These are phyloP conservation scores for Rhypophila decipiens DNA, from an alignment of 495 filamentous ascomycete genomes.

Conservation along the genomic window DNA sequence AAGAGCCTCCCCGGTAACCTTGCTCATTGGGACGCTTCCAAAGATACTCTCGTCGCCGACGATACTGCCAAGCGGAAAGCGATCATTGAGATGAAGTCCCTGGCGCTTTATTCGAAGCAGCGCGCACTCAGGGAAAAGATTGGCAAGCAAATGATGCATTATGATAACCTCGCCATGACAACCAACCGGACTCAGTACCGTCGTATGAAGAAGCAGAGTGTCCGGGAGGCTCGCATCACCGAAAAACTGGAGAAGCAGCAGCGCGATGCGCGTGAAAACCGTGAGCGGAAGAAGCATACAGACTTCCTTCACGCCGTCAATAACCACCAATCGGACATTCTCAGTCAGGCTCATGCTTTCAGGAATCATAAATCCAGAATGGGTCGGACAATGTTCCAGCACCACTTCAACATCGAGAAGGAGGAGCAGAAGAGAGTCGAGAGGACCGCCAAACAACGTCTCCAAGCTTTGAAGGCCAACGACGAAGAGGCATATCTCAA, in stretches of 20 bases:
- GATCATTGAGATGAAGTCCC: constrained; percentile 85
- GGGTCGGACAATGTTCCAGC: constrained; percentile 75
- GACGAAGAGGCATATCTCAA: constrained; percentile 98
- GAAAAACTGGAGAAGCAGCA: constrained; percentile 99
- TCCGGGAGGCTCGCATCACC: constrained; percentile 93
- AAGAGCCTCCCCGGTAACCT: constrained; percentile 76
- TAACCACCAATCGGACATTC: constrained; percentile 50
- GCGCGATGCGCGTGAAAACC: constrained; percentile 83
- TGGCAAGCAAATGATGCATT: constrained; percentile 81
- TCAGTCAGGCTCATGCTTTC: constrained; percentile 25
- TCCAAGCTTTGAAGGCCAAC: constrained; percentile 95
- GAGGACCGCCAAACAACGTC: constrained; percentile 96
- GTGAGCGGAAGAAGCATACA: constrained; percentile 92
- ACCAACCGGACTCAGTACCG: constrained; percentile 84
- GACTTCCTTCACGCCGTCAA: constrained; percentile 71
- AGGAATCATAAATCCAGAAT: constrained; percentile 71
- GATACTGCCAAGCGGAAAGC: constrained; percentile 82
- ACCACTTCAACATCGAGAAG: constrained; percentile 95
- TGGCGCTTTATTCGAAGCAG: constrained; percentile 78
- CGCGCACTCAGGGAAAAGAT: constrained; percentile 76
- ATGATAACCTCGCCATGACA: constrained; percentile 91
- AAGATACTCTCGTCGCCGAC: constrained; percentile 63
- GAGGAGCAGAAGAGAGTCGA: constrained; percentile 98
- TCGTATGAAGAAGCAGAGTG: constrained; percentile 90
- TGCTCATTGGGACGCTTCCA: constrained; percentile 73